These are phyloP conservation scores for Candida ascalaphidarum DNA, from an alignment of 805 yeast species.

Conservation along the genomic window DNA sequence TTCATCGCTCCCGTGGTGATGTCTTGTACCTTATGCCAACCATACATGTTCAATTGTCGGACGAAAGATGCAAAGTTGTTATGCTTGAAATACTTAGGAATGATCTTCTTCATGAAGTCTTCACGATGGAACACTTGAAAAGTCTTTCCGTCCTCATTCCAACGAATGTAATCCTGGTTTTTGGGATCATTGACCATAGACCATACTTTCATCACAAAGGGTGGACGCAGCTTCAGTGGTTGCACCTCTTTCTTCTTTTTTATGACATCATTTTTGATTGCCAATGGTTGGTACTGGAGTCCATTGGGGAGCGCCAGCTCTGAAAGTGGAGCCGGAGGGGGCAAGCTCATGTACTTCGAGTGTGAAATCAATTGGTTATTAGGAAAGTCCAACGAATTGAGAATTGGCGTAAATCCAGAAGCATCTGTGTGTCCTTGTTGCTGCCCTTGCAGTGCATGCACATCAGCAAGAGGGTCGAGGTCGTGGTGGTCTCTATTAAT, in stretches of 20 bases:
- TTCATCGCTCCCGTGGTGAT: slow-evolving; percentile 64
- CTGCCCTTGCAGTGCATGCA: too few relatives aligned
- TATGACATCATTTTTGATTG: too few relatives aligned
- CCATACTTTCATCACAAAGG: slow-evolving; percentile 92
- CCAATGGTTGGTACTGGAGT: slow-evolving; percentile 3
- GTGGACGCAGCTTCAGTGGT: slow-evolving; percentile 60
- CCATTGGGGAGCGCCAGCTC: slow-evolving; percentile 8
- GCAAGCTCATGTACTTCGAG: slow-evolving; percentile 5
- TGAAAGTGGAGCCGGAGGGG: slow-evolving; percentile 7
- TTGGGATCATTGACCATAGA: slow-evolving; percentile 81
- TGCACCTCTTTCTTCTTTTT: slow-evolving; percentile 22
- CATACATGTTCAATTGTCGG: slow-evolving; percentile 95
- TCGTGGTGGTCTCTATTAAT: too few relatives aligned
- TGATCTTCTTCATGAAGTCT: slow-evolving; percentile 67
- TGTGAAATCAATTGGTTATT: neutral
- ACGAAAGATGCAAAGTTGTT: slow-evolving; percentile 94
- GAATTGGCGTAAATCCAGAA: too few relatives aligned
- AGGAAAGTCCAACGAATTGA: too few relatives aligned
- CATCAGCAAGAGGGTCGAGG: too few relatives aligned
- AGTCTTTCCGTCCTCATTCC: slow-evolving; percentile 81
- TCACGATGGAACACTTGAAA: slow-evolving; percentile 83
- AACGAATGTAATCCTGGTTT: slow-evolving; percentile 64
- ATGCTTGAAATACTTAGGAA: slow-evolving; percentile 93
- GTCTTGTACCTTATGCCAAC: slow-evolving; percentile 98
- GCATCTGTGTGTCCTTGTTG: too few relatives aligned